Percentiles rank a stretch among this genome's conserved stretches.
Evolutionary conservation across 495 filamentous ascomycete species (phyloP).

Genomic region (Penicillium maclennaniae): DNA sequence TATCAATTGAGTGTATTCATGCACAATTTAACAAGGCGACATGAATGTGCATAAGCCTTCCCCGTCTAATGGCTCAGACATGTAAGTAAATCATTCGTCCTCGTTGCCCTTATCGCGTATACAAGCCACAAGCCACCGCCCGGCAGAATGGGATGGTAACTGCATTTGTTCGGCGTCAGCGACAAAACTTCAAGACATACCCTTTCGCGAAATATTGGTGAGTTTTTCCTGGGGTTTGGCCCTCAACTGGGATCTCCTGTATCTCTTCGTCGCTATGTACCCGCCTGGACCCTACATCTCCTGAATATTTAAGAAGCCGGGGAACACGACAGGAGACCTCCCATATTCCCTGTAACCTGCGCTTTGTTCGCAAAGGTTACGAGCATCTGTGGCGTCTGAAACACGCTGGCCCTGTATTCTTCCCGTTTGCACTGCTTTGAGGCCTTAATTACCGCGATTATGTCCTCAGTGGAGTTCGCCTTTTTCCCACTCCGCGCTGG

Average conservation of each 20-base stretch:
- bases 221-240: slow-evolving; percentile 10
- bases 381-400: slow-evolving; percentile 27
- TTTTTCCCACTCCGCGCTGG: neutral
- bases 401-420: slow-evolving; percentile 32
- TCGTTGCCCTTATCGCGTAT: neutral
- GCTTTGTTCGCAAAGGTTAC: slow-evolving; percentile 25
- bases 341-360: slow-evolving; percentile 20
- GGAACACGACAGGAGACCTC: slow-evolving; percentile 13
- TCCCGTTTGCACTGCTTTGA: slow-evolving; percentile 30
- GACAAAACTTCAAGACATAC: slow-evolving; percentile 10
- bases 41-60: too few species aligned
- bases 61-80: neutral
- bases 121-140: slow-evolving; percentile 8
- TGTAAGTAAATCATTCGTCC: neutral
- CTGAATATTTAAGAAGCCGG: slow-evolving; percentile 3
- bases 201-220: slow-evolving; percentile 19
- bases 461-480: neutral
- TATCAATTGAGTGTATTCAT: too few species aligned
- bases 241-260: neutral
- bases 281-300: neutral
- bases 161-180: slow-evolving; percentile 24
- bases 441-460: slow-evolving; percentile 14
- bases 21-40: too few species aligned
- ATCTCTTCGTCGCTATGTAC: slow-evolving; percentile 3
- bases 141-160: slow-evolving; percentile 26